Evolutionary conservation across 352 stramenopile species (phyloP).

Genomic region (Globisporangium cystogenes): DNA sequence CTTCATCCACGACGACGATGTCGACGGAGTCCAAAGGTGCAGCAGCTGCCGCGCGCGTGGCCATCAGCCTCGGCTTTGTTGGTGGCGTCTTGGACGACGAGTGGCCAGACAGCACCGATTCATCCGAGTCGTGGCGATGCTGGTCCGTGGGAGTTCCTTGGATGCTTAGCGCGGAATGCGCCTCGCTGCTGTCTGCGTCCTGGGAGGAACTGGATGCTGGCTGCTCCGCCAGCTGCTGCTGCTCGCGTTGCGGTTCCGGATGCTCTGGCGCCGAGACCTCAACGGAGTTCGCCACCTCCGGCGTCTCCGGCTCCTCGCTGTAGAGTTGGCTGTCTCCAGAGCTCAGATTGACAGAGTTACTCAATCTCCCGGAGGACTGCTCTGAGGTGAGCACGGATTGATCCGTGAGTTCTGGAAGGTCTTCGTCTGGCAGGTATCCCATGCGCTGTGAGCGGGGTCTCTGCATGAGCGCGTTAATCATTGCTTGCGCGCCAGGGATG

Average conservation of each 20-base stretch:
- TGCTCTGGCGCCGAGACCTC: constrained; percentile 1
- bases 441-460: background rate
- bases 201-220: background rate
- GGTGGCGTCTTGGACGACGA: constrained; percentile 22
- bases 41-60: background rate
- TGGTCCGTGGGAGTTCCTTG: constrained; percentile 12
- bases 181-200: constrained; percentile 1
- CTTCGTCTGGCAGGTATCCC: background rate
- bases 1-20: background rate
- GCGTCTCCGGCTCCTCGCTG: background rate
- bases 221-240: background rate
- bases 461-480: background rate
- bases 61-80: constrained; percentile 1
- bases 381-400: constrained; percentile 18
- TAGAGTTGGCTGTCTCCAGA: background rate
- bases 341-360: no score
- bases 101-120: constrained; percentile 14
- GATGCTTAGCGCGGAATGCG: background rate
- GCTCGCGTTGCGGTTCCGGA: constrained; percentile 17
- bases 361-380: no score
- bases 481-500: background rate
- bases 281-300: no score
- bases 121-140: constrained; percentile 14
- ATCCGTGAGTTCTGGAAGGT: constrained; percentile 2
- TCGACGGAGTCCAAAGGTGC: background rate